Evolutionary conservation across 306 rosid species (phyloP), one percentile per base, ranked within the genome.

Genomic region (Alnus glutinosa): DNA sequence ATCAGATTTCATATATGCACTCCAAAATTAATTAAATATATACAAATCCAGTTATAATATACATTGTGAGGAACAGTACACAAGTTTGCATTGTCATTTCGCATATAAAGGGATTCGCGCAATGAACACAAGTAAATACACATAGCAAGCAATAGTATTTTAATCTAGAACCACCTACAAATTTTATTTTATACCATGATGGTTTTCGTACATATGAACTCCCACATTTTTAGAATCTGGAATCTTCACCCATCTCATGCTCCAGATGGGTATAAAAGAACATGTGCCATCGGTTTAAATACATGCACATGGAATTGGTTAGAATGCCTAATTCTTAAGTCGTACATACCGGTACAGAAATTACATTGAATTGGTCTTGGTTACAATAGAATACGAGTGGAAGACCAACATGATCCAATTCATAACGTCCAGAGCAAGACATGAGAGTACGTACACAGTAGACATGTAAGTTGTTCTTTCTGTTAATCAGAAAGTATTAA

Each of bases 1-100:
- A 42, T 80, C 50, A 75, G 82, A 44, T 28, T 55, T 55, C 23
- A 16, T 69, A 59, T 59, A 66, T 70, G 55, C 30, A 83, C 30
- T 42, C 39, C 39, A 4, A 59, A 0, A 59, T 30, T 19, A 42
- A 42, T 59, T 59, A 59, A 59, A 19, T 10, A 28, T 3, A 42
- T 42, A 42, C 1, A 42, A 59, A 59, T 10, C 10, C 39, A 59
- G 66, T 28, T 28, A 28, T 28, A 59, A 59, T 28, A 59, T 28
- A 10, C 37, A 10, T 0, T 6, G 1, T 28, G 28, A 10, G 16
- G 66, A 28, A 59, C 28, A 10, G 34, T 9, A 28, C 36, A 23
- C 66, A 59, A 42, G 46, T 42, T 42, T 5, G 46, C 46, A 42
- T 42, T 42, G 46, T 42, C 7, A 42, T 42, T 42, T 42, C 46